Base-by-base conservation (phyloP, 208 protist genomes). In the Acanthamoeba triangularis region DNA sequence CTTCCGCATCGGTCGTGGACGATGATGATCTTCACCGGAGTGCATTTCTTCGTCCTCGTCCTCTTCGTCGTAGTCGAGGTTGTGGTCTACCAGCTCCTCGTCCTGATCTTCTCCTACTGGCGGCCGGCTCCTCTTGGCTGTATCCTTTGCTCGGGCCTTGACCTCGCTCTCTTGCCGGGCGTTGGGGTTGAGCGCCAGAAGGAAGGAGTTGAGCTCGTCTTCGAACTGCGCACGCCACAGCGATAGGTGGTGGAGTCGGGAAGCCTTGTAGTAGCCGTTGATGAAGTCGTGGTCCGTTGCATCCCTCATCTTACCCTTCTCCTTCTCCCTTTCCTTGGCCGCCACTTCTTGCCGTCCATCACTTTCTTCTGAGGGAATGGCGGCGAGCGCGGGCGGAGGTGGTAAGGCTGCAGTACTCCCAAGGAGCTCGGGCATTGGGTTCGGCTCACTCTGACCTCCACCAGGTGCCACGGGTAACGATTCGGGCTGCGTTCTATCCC, bases 241-340 rank as follows among this genome's bases (percentile, higher is more conserved):
- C 14, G 87, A 95, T 5, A 97, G 76, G 63, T 96, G 91, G 69
- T 96, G 95, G 20, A 97, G 74, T 0, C 94, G 37, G 20, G 94
- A 96, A 30, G 63, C 23, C 88, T 65, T 63, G 95, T 84, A 97
- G 61, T 91, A 97, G 11, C 90, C 8, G 52, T 84, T 47, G 35
- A 97, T 35, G 65, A 97, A 97, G 37, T 74, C 28, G 13, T 67
- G 14, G 41, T 93, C 59, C 20, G 87, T 93, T 10, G 87, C 87
- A 63, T 88, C 80, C 18, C 80, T 33, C 41, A 88, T 23, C n/a
- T 28, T 6, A 4, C 44, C 33, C 76, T 85, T 85, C 20, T 85
- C 41, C 76, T 59, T 85, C 3, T 63, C 80, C 44, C 65, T 88
- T 3, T 10, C 72, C 72, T 80, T 80, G 0, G 0, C 35, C 0